Percentiles rank a stretch among this genome's conserved stretches.
These are phyloP conservation scores for Pleurostoma richardsiae DNA, from an alignment of 2,329 filamentous ascomycete species.

Conservation along the genomic window DNA sequence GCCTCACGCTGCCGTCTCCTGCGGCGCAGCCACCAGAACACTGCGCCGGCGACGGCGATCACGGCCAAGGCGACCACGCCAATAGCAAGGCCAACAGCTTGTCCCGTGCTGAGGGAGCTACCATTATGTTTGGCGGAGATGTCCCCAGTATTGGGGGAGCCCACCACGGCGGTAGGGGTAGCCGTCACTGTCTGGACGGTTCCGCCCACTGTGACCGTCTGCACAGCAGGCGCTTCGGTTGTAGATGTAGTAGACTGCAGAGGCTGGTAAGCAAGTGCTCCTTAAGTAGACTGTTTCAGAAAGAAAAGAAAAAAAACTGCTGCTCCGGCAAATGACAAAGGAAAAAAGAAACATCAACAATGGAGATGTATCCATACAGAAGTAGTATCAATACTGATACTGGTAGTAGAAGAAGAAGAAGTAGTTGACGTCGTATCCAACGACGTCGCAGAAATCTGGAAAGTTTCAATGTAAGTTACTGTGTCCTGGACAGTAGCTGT, in stretches of 20 bases:
- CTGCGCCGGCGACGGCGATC: slow-evolving; percentile 26
- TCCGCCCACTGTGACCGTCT: slow-evolving; percentile 52
- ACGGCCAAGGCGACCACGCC: slow-evolving; percentile 31
- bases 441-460: too few relatives aligned
- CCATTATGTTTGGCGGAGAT: slow-evolving; percentile 8
- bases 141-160: slow-evolving; percentile 7
- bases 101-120: slow-evolving; percentile 35
- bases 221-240: slow-evolving; percentile 27
- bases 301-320: slow-evolving; percentile 22
- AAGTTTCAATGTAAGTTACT: slow-evolving; percentile 20
- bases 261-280: slow-evolving; percentile 3
- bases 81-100: slow-evolving; percentile 47
- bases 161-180: slow-evolving; percentile 32
- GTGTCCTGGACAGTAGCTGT: slow-evolving; percentile 28
- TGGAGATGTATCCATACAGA: slow-evolving; percentile 28
- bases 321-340: slow-evolving; percentile 5
- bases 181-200: slow-evolving; percentile 51
- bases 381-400: slow-evolving; percentile 22
- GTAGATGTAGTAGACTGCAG: slow-evolving; percentile 11
- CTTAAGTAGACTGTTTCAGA: not conserved
- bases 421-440: slow-evolving; percentile 2
- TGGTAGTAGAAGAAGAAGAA: slow-evolving; percentile 15
- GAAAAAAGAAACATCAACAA: not conserved
- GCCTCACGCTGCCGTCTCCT: slow-evolving; percentile 38
- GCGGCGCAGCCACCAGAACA: slow-evolving; percentile 27